phyloP scores from a whole-genome alignment of 768 basidiomycete genomes.

The Rhodotorula babjevae region DNA sequence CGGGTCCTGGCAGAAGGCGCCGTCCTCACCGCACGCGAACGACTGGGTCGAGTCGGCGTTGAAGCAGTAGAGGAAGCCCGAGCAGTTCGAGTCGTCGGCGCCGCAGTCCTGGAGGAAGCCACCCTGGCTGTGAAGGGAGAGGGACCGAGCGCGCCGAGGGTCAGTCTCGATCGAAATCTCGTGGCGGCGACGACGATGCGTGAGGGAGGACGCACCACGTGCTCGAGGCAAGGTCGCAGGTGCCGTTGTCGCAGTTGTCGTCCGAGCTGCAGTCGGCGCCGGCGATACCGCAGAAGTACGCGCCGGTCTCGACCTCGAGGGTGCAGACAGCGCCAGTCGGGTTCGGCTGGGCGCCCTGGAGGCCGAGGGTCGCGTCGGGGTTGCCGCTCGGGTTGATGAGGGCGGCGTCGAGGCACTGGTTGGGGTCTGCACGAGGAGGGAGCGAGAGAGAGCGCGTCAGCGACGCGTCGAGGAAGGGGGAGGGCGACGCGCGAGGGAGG shows the following conservation, averaged over 20 bases:
- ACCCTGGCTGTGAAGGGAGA: constrained; percentile 3
- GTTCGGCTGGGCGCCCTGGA: constrained; percentile 14
- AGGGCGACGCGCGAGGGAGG: not conserved
- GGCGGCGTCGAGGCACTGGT: not conserved
- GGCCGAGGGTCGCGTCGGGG: no score
- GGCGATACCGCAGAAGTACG: constrained; percentile 30
- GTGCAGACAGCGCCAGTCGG: constrained; percentile 9
- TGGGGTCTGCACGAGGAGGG: not conserved
- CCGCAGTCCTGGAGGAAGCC: constrained; percentile 13
- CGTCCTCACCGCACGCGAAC: constrained; percentile 17
- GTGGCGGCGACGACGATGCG: no score
- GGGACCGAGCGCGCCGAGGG: not conserved
- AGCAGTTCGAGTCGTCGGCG: constrained; percentile 12
- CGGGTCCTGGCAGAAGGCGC: not conserved
- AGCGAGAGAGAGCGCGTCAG: not conserved
- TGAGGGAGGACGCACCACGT: not conserved
- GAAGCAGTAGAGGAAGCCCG: constrained; percentile 27
- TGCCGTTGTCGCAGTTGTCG: constrained; percentile 21
- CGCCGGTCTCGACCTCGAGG: constrained; percentile 4
- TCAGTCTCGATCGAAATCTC: no score
- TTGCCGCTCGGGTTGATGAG: constrained; percentile 6
- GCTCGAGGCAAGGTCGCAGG: constrained; percentile 5
- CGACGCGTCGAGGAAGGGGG: no score
- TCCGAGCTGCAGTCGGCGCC: constrained; percentile 6
- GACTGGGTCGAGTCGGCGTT: not conserved